Base-by-base conservation (phyloP, 2,329 filamentous ascomycete species). In the Pseudogymnoascus sp. region DNA sequence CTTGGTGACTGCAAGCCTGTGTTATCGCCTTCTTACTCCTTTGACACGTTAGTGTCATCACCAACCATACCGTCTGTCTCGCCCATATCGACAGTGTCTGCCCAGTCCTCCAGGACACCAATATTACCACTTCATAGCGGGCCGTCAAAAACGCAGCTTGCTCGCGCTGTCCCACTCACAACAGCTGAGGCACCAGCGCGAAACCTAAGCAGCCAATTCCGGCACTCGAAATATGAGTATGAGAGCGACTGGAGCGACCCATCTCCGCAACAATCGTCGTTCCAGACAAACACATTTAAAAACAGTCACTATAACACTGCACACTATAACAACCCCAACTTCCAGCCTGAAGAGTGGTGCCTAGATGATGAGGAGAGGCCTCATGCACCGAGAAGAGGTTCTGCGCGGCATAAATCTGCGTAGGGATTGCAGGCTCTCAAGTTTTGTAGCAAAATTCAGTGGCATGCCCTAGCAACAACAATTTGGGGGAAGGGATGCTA, bases 201-300 rank as follows among this genome's bases (percentile, higher is more conserved):
- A 39, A 39, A 39, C 9, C n/a, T 10, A 10, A 1, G 36, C 10
- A 54, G 65, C 66, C 21, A 68, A 64, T 59, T 72, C 71, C 65
- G 71, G 2, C 71, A 69, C 4, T 72, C 70, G 39, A 71, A 69
- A 63, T 72, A 70, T 44, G 69, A 72, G 39, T 71, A 66, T 66
- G 68, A 68, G 33, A 66, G 66, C 10, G 69, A 69, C 63, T 68
- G 67, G 65, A 57, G 50, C 15, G 67, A 68, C 44, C 68, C 70
- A 37, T 65, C 65, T 5, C 68, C 67, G 10, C 36, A 50, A n/a
- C n/a, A 24, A n/a, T 65, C 69, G 7, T 64, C 65, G 37, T 70
- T 72, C 39, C 67, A 71, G 60, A 86, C 82, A 2, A 80, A 76
- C 58, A 83, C n/a, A n/a, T n/a, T n/a, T n/a, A n/a, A n/a, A n/a